Base-by-base conservation (phyloP, 208 protist genomes). In the Wallacemonas rigidus region DNA sequence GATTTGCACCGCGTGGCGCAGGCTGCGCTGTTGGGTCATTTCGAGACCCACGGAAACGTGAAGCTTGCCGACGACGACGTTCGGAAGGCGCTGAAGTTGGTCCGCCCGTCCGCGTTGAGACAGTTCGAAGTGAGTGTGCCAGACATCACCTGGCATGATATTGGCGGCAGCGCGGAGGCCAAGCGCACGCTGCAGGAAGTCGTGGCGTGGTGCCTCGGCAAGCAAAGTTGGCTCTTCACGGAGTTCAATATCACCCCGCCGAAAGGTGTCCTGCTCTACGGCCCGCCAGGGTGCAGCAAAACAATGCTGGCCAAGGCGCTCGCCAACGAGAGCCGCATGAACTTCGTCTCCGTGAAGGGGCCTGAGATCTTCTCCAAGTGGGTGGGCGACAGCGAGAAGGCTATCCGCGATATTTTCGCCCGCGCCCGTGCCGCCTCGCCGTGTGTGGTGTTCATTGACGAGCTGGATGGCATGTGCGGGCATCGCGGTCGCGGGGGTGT, bases 291-390 rank as follows among this genome's bases (percentile, higher is more conserved):
- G 57, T 99, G 96, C 63, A 99, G 99, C 71, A 99, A 99, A 79
- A 99, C 99, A 5, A 89, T 99, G 45, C 98, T 99, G 70, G 99
- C 99, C 7, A 91, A 99, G 50, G 93, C 99, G 69, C 99, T 99
- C 67, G 95, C 99, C 79, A 85, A 99, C 26, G 98, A 98, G 63
- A 85, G 81, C 39, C 75, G 79, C 17, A 76, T 90, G 75, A 95
- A 90, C 71, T 83, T 97, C n/a, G 86, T 89, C 38, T 83, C 95
- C 4, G 90, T 99, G 8, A 98, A 98, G 73, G 98, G 97, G 3
- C 96, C 98, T 26, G 97, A 99, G 75, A 95, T 99, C 61, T 86
- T 99, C 36, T 98, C 98, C 77, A 99, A 99, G 82, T 99, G 98
- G 78, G 99, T 99, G 48, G 99, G 99, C 41, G 86, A 99, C 55